Evolutionary conservation across 306 rosid genomes (phyloP), one percentile per base, ranked within the genome.

Genomic region (Echinosophora koreensis): DNA sequence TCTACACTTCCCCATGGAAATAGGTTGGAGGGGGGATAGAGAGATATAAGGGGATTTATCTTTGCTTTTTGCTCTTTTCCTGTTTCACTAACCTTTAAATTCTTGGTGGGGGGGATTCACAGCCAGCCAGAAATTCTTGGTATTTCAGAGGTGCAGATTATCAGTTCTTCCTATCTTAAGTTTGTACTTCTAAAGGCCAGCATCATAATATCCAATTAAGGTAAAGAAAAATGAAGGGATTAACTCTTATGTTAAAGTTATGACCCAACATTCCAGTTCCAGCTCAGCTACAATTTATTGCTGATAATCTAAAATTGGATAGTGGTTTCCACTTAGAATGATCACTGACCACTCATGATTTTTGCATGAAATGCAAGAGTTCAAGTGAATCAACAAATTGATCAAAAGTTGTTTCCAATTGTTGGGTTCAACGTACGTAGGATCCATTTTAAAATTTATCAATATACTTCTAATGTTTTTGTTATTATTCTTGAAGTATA

Each of bases 61-160:
- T 18, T 37, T 50, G 62, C 52, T 76, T 14, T 10, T 9, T 74
- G 50, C 35, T 11, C 15, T 64, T 76, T 42, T 34, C 32, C 32
- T 70, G 32, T 62, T 71, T 66, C 16, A 60, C 77, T 79, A 47
- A 85, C 69, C 35, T 62, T 68, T 49, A 22, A 41, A 78, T 5
- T 82, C n/a, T 62, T 79, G 73, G 56, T 75, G 64, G 58, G 73
- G 56, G 72, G 64, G 58, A 82, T 74, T 81, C 81, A 88, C 91
- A 88, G 96, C 80, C 28, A 86, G 77, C 80, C 28, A 86, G 77
- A 83, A 77, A 74, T 50, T 71, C 83, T 65, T 44, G 71, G 77
- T 80, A 66, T 71, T 54, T 73, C 66, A 77, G 84, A 65, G 49
- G 71, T 71, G 73, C 58, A 70, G 65, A 76, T 54, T 77, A 62